Base-by-base conservation (phyloP, 2,329 filamentous ascomycete genomes). In the Drechslerella coelobrocha region DNA sequence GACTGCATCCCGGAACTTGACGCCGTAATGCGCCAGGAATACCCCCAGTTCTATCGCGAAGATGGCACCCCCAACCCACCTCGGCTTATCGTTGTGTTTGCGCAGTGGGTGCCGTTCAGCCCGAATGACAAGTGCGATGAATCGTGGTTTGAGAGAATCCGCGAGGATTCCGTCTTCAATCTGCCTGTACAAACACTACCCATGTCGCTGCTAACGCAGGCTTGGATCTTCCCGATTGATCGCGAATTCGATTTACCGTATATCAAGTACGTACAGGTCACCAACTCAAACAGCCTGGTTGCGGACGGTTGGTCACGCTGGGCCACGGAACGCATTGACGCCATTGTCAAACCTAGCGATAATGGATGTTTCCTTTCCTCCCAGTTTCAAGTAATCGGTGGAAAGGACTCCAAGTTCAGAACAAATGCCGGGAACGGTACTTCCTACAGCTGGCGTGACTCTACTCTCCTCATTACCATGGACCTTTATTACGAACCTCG, bases 191-290 rank as follows among this genome's bases (percentile, higher is more conserved):
- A 78, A 54, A 79, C 26, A 45, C 53, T 80, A 73, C 77, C 78
- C 14, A 82, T 83, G 81, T 80, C 81, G 1, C 72, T 79, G 19
- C 75, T 83, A 68, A 81, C 80, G 0, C 76, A 77, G 2, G 76
- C 79, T 34, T 83, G 82, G 82, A 78, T 83, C 68, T 83, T 83
- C 76, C 77, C 75, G 0, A 79, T 80, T 57, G 76, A 77, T 2
- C 78, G 82, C 34, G 81, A 83, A 73, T 83, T 83, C 61, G 78
- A 82, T 23, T 78, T 80, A 23, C 82, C 82, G 0, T 83, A 83
- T 61, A 77, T 80, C 51, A 83, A 83, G 77, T 78, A 81, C 3
- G 81, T 81, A 1, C 81, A 82, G 57, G 54, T 77, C 21, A 83
- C 81, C 24, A 78, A 77, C 9, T 82, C 81, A 12, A 45, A 2